Conservation (phyloP, 805 yeast species). For the Kazachstania viticola region DNA sequence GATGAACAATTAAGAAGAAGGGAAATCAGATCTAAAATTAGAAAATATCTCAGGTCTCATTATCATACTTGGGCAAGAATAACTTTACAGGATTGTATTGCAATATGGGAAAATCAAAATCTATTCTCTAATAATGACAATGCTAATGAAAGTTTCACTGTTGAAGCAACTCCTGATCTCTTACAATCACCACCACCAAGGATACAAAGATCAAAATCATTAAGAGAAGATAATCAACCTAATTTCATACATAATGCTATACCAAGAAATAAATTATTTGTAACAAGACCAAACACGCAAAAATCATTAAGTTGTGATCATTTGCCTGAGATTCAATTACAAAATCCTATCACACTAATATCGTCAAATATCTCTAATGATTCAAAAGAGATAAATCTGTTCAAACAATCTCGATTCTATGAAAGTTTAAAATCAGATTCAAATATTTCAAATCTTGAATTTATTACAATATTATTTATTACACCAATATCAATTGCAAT, state of each 20-base stretch:
- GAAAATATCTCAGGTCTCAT: constrained; percentile 14
- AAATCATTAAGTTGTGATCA: background rate
- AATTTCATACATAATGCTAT: background rate
- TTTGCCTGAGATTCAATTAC: too few species aligned
- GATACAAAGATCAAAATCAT: background rate
- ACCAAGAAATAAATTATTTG: background rate
- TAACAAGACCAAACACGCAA: background rate
- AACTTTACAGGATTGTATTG: constrained; percentile 17
- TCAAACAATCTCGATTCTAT: too few species aligned
- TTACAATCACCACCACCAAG: background rate
- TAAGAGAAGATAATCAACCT: background rate
- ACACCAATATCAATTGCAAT: too few species aligned
- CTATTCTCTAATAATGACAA: constrained; percentile 3
- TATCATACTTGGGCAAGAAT: constrained; percentile 20
- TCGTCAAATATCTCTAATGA: too few species aligned
- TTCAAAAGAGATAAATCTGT: too few species aligned
- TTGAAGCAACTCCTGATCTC: too few species aligned
- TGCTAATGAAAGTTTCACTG: constrained; percentile 1
- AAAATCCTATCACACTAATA: too few species aligned
- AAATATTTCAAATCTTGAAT: too few species aligned
- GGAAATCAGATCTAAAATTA: constrained; percentile 11
- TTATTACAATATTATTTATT: too few species aligned
- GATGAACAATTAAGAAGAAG: constrained; percentile 11
- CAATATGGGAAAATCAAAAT: constrained; percentile 19
- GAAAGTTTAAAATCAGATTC: too few species aligned